Base-by-base conservation (phyloP, 345 rosid species). In the Stellera chamaejasme region DNA sequence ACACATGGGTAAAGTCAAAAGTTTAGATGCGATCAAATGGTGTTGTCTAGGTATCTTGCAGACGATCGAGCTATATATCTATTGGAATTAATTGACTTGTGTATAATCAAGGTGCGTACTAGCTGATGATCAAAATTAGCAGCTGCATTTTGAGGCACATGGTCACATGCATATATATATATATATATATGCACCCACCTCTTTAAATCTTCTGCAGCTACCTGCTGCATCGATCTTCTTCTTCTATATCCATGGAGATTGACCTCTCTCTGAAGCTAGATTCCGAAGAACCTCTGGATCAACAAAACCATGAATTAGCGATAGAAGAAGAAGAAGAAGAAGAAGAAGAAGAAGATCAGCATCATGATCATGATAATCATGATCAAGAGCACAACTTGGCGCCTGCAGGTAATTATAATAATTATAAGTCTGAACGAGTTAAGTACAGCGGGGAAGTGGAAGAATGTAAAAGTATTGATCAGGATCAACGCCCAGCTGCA, bases 211-310 rank as follows among this genome's bases (percentile, higher is more conserved):
- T 19, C 23, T 19, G 23, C 23, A 19, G 23, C 23, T 19, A 19
- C 23, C 23, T 19, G 23, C 23, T 19, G 23, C 23, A 19, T 19
- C 23, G 23, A 19, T 19, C 23, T 19, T 19, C 23, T 19, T 19
- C 23, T 19, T 19, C 23, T 19, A 19, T 19, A 23, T 36, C 10
- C 54, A 69, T 76, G 80, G 75, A 72, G 51, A 69, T 66, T 45
- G 80, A 76, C 72, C 78, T 83, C 2, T 75, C 82, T 11, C 63
- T 78, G 57, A 75, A 67, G 59, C 52, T 82, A n/a, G 81, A 78
- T 45, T 26, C 66, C 6, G 58, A 61, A 55, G 52, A 59, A 19
- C 1, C 23, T 19, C 23, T 0, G 28, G 64, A 58, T 8, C 50
- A 39, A 47, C 13, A 50, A 15, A 50, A 52, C 7, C 11, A 50